These are phyloP conservation scores for Gaeumannomyces sp. DNA, from an alignment of 2,329 filamentous ascomycete species.

Conservation along the genomic window DNA sequence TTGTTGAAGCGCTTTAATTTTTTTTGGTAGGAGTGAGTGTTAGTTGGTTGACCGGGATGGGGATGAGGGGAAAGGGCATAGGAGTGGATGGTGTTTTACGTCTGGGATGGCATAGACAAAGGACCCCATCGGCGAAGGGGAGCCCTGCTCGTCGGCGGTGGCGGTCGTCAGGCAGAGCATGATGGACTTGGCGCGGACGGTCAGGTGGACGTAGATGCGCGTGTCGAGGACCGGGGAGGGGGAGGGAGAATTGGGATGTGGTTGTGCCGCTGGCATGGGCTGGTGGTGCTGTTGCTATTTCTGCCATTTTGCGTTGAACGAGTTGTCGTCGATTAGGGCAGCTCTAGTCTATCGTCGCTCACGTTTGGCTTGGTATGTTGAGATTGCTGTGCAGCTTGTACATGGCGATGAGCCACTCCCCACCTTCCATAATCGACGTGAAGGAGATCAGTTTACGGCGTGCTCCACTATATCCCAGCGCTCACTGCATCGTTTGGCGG, in stretches of 20 bases:
- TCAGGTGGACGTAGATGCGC: conserved; percentile 54
- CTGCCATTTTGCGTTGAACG: neutral
- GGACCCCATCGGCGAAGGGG: conserved; percentile 63
- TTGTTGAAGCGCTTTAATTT: conserved; percentile 41
- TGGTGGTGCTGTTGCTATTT: neutral
- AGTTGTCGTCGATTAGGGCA: no score
- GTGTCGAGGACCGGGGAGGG: conserved; percentile 56
- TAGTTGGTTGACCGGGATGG: neutral
- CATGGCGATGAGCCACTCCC: no score
- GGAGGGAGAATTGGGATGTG: conserved; percentile 47
- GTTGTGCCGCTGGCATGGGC: conserved; percentile 6
- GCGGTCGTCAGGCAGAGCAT: conserved; percentile 57
- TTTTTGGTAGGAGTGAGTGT: neutral
- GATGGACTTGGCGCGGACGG: conserved; percentile 50
- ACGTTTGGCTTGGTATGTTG: no score
- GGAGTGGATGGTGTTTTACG: conserved; percentile 42
- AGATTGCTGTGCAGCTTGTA: no score
- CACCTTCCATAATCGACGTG: no score
- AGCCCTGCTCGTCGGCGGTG: conserved; percentile 43
- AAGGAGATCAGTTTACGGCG: no score
- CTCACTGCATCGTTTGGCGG: no score
- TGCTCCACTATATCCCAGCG: no score
- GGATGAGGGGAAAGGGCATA: conserved; percentile 3
- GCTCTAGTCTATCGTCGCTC: no score
- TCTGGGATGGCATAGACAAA: conserved; percentile 93